Percentiles rank a stretch among this genome's conserved stretches.
Conservation (phyloP, 1,284 basidiomycete species). For the Marasmius tenuissimus region DNA sequence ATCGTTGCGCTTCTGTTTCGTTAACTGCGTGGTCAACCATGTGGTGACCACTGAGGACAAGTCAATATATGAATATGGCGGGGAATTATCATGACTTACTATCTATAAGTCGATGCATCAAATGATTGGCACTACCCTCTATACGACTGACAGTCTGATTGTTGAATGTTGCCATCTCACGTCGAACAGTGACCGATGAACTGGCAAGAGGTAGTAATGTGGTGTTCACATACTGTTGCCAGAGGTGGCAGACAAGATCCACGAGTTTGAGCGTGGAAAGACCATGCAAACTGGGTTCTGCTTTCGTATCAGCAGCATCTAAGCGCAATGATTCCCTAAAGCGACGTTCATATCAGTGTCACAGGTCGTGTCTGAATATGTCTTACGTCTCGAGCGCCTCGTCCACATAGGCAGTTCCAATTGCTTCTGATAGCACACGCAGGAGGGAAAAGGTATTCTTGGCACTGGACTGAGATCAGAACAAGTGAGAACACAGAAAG, state of each 20-base stretch:
- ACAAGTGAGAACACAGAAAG: conserved; percentile 4
- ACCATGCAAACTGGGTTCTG: conserved; percentile 79
- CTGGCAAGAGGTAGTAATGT: conserved; percentile 89
- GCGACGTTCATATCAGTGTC: conserved; percentile 1
- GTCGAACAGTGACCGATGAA: conserved; percentile 82
- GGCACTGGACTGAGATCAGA: conserved; percentile 53
- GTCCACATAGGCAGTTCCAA: conserved; percentile 87
- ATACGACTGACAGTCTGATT: conserved; percentile 87
- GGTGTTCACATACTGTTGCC: conserved; percentile 95
- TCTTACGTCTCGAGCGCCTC: conserved; percentile 88
- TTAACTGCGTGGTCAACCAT: conserved; percentile 74
- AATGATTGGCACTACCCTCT: conserved; percentile 83
- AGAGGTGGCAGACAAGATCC: conserved; percentile 93
- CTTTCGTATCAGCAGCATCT: conserved; percentile 72
- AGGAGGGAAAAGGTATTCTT: conserved; percentile 89
- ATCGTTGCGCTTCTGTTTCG: conserved; percentile 94
- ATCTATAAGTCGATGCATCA: conserved; percentile 86
- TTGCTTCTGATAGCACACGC: conserved; percentile 86
- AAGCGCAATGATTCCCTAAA: conserved; percentile 71
- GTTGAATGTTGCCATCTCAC: conserved; percentile 95
- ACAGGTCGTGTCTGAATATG: conserved; percentile 1
- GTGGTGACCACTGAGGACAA: conserved; percentile 55
- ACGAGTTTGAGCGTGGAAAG: conserved; percentile 70
- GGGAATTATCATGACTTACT: conserved; percentile 43
- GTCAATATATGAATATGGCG: neutral